These are phyloP conservation scores for Termitomyces sp. DNA, from an alignment of 768 basidiomycete species.

Conservation along the genomic window DNA sequence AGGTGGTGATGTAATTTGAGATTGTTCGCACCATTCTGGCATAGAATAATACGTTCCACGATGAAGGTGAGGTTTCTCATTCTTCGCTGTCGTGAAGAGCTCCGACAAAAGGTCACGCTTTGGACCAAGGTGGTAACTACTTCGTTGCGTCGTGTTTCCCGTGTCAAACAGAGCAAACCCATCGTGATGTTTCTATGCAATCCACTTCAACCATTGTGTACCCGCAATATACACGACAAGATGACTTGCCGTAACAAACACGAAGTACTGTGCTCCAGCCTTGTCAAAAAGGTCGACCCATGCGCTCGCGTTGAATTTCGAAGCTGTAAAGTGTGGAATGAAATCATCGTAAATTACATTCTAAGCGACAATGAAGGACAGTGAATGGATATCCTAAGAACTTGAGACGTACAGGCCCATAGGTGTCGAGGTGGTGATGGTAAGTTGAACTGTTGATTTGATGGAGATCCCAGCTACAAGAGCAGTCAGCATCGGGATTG, in stretches of 20 bases:
- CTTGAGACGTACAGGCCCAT: slow-evolving; percentile 28
- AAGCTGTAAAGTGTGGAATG: slow-evolving; percentile 45
- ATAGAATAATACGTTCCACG: slow-evolving; percentile 56
- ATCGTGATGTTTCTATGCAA: slow-evolving; percentile 52
- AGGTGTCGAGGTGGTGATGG: slow-evolving; percentile 43
- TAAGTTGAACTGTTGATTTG: slow-evolving; percentile 35
- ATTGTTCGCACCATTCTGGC: slow-evolving; percentile 40
- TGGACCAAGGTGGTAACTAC: slow-evolving; percentile 41
- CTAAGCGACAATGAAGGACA: slow-evolving; percentile 19
- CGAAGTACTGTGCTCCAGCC: slow-evolving; percentile 59
- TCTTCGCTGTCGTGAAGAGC: slow-evolving; percentile 44
- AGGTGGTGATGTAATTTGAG: not conserved
- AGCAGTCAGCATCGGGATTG: not conserved
- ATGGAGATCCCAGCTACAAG: slow-evolving; percentile 31
- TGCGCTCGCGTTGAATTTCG: slow-evolving; percentile 45
- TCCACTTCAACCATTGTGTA: not conserved
- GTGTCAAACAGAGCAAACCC: slow-evolving; percentile 55
- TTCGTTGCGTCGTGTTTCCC: slow-evolving; percentile 43
- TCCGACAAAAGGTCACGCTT: slow-evolving; percentile 46
- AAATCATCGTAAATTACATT: slow-evolving; percentile 53
- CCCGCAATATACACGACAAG: not conserved
- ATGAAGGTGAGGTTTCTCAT: slow-evolving; percentile 42
- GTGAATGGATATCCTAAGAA: not conserved
- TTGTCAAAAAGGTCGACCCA: slow-evolving; percentile 51
- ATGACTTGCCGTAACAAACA: slow-evolving; percentile 40